Conservation (phyloP, 495 filamentous ascomycete species). For the Xylaria castorea region DNA sequence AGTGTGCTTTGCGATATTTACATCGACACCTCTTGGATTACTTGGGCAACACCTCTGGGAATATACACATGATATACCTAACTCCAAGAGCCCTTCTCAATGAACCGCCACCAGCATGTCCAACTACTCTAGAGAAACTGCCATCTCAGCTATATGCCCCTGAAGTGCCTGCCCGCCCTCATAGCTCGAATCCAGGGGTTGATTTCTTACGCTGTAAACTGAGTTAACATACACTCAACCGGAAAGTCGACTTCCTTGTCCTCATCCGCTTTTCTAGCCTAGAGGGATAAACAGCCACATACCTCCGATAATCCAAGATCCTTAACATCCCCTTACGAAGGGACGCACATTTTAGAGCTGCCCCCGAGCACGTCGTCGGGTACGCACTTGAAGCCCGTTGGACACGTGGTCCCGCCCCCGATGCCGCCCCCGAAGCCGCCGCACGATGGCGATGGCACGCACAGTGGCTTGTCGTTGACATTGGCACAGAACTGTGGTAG, state of each 20-base stretch:
- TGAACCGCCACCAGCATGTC: not conserved
- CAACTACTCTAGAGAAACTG: not conserved
- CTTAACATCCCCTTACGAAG: not conserved
- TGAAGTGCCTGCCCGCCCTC: not conserved
- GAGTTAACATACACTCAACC: not conserved
- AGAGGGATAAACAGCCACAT: not conserved
- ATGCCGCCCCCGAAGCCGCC: constrained; percentile 15
- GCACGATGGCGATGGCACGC: constrained; percentile 4
- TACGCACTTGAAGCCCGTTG: constrained; percentile 3
- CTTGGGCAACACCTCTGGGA: not conserved
- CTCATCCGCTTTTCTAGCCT: not conserved
- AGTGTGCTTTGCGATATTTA: too few relatives aligned
- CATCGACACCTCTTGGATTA: not conserved
- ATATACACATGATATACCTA: not conserved
- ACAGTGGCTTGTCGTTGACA: constrained; percentile 15
- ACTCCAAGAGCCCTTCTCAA: not conserved
- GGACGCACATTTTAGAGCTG: constrained; percentile 4
- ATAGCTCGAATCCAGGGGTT: not conserved
- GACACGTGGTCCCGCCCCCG: not conserved
- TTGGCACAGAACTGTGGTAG: constrained; percentile 15
- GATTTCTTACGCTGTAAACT: not conserved
- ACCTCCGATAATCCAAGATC: not conserved
- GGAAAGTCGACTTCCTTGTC: not conserved
- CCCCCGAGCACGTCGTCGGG: constrained; percentile 4
- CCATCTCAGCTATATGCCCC: not conserved